Percentiles rank a stretch among this genome's conserved stretches.
Conservation (phyloP, 1,139 yeast species). For the Hemisphaericaspora xylanilytica region DNA sequence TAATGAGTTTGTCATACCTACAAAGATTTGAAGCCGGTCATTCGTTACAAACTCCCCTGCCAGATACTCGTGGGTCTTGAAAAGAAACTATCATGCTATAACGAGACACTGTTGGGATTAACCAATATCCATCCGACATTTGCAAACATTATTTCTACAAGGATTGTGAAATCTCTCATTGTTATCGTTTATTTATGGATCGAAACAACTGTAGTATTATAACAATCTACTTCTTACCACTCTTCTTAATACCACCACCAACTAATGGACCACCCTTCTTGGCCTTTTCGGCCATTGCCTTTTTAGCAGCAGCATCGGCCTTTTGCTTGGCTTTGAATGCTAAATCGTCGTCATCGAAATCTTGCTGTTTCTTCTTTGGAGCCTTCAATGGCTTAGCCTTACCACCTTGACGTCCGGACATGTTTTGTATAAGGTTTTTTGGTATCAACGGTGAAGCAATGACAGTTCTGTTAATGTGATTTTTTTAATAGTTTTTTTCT, state of each 20-base stretch:
- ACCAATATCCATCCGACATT: background rate
- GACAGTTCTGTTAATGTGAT: background rate
- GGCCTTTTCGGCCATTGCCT: slow-evolving; percentile 86
- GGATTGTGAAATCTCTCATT: background rate
- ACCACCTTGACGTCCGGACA: slow-evolving; percentile 79
- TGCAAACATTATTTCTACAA: background rate
- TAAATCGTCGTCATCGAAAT: slow-evolving; percentile 77
- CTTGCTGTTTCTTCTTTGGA: slow-evolving; percentile 71
- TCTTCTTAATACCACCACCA: slow-evolving; percentile 95
- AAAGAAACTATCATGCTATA: no score
- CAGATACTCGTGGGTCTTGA: no score
- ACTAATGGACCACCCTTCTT: slow-evolving; percentile 86
- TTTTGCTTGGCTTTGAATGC: slow-evolving; percentile 93
- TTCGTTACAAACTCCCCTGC: no score
- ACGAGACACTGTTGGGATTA: background rate
- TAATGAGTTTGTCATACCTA: no score
- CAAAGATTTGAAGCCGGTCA: no score
- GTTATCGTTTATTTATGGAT: background rate
- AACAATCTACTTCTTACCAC: slow-evolving; percentile 50
- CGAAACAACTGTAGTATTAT: background rate
- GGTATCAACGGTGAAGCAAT: background rate
- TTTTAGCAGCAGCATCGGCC: slow-evolving; percentile 91
- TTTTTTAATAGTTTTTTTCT: background rate
- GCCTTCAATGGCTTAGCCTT: slow-evolving; percentile 67
- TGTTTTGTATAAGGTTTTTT: no score